phyloP scores from a whole-genome alignment of 2,329 filamentous ascomycete genomes.

The Cladosporium sp. region DNA sequence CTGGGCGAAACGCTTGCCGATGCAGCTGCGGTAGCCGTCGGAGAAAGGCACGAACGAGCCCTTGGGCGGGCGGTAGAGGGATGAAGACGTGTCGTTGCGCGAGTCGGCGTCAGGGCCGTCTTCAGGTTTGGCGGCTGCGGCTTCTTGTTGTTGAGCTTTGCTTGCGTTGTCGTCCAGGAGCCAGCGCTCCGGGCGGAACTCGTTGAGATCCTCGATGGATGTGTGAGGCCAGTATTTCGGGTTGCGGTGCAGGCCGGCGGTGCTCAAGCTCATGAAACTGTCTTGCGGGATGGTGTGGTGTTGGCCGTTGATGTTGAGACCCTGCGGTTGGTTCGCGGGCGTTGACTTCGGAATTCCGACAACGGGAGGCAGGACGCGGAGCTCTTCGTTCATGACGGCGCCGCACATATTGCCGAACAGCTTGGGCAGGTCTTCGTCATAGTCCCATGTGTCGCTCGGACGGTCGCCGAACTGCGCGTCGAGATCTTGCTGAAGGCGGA shows the following conservation, averaged over 20 bases:
- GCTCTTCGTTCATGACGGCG: constrained; percentile 72
- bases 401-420: constrained; percentile 68
- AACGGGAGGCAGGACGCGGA: constrained; percentile 69
- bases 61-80: constrained; percentile 54
- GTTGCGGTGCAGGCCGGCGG: constrained; percentile 59
- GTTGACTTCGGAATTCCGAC: constrained; percentile 66
- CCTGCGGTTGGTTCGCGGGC: constrained; percentile 44
- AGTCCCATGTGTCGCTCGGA: constrained; percentile 63
- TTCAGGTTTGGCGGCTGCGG: constrained; percentile 25
- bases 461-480: constrained; percentile 59
- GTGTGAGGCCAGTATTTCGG: constrained; percentile 66
- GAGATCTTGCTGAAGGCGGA: constrained; percentile 64
- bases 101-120: constrained; percentile 41
- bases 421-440: constrained; percentile 61
- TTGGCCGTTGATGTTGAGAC: constrained; percentile 56
- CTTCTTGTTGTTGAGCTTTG: not conserved
- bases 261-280: constrained; percentile 53
- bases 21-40: constrained; percentile 52
- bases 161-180: constrained; percentile 38
- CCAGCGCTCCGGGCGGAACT: constrained; percentile 73
- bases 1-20: constrained; percentile 55
- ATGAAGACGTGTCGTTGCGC: constrained; percentile 55
- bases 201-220: constrained; percentile 54
- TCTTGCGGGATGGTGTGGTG: constrained; percentile 56
- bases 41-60: constrained; percentile 55